phyloP scores from a whole-genome alignment of 495 filamentous ascomycete species.

The Aspergillus leporis region DNA sequence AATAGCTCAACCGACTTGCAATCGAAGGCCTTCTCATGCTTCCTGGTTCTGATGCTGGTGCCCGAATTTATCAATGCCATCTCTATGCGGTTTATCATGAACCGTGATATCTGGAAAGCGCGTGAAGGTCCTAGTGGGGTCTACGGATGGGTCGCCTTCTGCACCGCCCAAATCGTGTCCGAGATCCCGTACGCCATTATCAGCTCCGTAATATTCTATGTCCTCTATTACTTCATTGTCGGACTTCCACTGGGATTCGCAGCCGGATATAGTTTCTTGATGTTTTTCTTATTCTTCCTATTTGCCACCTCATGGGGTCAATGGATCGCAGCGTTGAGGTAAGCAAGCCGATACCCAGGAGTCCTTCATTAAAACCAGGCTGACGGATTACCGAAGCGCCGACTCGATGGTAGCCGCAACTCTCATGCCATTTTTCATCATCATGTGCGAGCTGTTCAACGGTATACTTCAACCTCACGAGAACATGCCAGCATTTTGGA shows the following conservation, averaged over 20 bases:
- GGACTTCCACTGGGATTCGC: slow-evolving; percentile 56
- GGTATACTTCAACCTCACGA: slow-evolving; percentile 78
- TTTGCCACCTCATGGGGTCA: slow-evolving; percentile 76
- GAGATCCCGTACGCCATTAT: slow-evolving; percentile 76
- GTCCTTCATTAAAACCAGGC: not conserved
- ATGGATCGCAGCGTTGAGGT: slow-evolving; percentile 65
- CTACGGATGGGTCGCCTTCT: slow-evolving; percentile 72
- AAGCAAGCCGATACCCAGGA: slow-evolving; percentile 5
- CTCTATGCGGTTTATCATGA: slow-evolving; percentile 73
- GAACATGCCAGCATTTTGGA: slow-evolving; percentile 81
- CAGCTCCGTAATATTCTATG: slow-evolving; percentile 69
- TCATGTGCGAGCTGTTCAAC: slow-evolving; percentile 61
- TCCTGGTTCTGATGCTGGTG: slow-evolving; percentile 75
- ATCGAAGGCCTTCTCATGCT: slow-evolving; percentile 78
- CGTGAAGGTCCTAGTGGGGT: slow-evolving; percentile 75
- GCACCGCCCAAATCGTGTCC: slow-evolving; percentile 66
- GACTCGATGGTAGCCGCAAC: slow-evolving; percentile 67
- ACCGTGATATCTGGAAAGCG: slow-evolving; percentile 68
- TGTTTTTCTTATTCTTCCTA: slow-evolving; percentile 75
- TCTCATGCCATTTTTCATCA: slow-evolving; percentile 71
- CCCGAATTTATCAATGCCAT: slow-evolving; percentile 77
- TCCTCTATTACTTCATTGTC: slow-evolving; percentile 73
- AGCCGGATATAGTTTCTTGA: slow-evolving; percentile 81
- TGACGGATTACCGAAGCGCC: slow-evolving; percentile 49
- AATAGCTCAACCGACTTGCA: slow-evolving; percentile 67